Evolutionary conservation across 805 yeast species (phyloP).

Genomic region (Brettanomyces sp.): DNA sequence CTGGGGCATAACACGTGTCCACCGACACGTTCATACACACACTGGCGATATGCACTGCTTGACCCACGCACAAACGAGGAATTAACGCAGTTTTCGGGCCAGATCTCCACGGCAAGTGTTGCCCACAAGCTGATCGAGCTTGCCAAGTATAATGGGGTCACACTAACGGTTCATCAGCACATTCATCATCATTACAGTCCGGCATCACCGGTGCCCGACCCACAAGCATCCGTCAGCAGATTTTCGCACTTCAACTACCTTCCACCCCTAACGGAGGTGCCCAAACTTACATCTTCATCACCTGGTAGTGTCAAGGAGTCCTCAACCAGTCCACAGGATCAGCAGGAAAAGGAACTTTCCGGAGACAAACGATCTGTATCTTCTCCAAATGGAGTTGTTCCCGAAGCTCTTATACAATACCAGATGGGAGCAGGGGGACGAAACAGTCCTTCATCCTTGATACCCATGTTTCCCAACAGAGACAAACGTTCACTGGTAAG

Average conservation of each 20-base stretch:
- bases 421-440: not conserved
- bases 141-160: slow-evolving; percentile 48
- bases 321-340: not conserved
- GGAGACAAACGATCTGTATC: not conserved
- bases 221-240: slow-evolving; percentile 47
- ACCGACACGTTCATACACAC: slow-evolving; percentile 28
- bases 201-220: slow-evolving; percentile 30
- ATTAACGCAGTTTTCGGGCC: slow-evolving; percentile 35
- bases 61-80: slow-evolving; percentile 36
- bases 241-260: slow-evolving; percentile 66
- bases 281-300: slow-evolving; percentile 56
- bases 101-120: slow-evolving; percentile 40
- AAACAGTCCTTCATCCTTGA: not conserved
- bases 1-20: slow-evolving; percentile 7
- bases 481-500: not conserved
- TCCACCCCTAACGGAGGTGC: slow-evolving; percentile 64
- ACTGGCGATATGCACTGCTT: slow-evolving; percentile 54
- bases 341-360: no score
- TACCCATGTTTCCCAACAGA: not conserved
- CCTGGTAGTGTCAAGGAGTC: not conserved
- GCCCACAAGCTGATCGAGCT: slow-evolving; percentile 51
- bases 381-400: not conserved
- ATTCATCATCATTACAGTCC: slow-evolving; percentile 69
- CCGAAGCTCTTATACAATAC: not conserved
- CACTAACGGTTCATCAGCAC: slow-evolving; percentile 75